Evolutionary conservation across 306 rosid species (phyloP), one percentile per base, ranked within the genome.

Genomic region (Aeschynomene evenia): DNA sequence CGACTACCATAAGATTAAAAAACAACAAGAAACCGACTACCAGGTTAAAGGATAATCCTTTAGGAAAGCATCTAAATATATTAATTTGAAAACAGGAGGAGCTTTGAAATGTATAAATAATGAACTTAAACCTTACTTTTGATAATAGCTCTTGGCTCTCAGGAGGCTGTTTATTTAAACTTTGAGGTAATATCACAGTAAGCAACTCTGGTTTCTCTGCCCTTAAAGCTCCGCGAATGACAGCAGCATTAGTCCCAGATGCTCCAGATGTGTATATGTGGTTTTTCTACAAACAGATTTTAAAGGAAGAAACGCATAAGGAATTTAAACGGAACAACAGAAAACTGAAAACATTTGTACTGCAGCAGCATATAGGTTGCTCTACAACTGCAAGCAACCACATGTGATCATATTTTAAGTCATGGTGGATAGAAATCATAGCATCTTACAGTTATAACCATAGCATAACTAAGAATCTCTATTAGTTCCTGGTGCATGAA

Each of bases 241-340:
- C 99, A 57, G 99, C 99, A 68, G 99, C 99, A 79, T 95, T 95
- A 79, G 99, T 95, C 37, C 99, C 99, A 63, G 99, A 91, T 73
- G 99, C 99, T 71, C 99, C 97, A 48, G 99, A 95, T 68, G 99
- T 95, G 72, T 83, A 91, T 37, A 95, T 91, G 84, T 95, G 99
- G 39, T 95, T 95, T 83, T 95, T 95, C 97, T 95, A 83, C 73
- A 68, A 58, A 79, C 57, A 80, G 6, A 40, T n/a, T 46, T 54
- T 52, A 40, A 45, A 72, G 73, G 48, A 74, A 68, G 55, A 56
- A 40, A 71, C 23, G 68, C 77, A 65, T 22, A 65, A 45, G 31
- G 68, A 48, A 43, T 49, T 66, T 34, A 55, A 71, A 66, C 70
- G 55, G 31, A 50, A 39, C 33, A 13, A 20, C 33, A 33, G 59